These are phyloP conservation scores for Calycina herbarum DNA, from an alignment of 2,329 filamentous ascomycete genomes.

Conservation along the genomic window DNA sequence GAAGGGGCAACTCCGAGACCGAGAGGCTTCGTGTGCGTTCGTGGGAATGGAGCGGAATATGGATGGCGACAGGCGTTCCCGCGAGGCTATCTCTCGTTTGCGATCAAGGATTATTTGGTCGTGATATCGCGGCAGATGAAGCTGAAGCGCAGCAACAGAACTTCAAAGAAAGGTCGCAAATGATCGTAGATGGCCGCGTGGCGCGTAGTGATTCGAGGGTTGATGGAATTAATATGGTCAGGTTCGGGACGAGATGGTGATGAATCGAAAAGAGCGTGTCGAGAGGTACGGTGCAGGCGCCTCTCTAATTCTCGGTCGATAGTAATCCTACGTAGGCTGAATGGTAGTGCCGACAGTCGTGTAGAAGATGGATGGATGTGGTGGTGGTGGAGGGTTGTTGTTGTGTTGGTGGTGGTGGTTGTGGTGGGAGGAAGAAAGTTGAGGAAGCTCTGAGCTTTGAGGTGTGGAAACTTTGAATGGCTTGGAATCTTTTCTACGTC, in stretches of 20 bases:
- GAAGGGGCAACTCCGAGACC: constrained; percentile 36
- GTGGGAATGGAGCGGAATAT: constrained; percentile 13
- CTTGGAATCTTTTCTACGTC: constrained; percentile 5
- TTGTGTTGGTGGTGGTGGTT: constrained; percentile 5
- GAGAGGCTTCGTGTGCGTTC: constrained; percentile 18
- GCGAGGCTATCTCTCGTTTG: constrained; percentile 13
- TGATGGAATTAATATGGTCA: constrained; percentile 8
- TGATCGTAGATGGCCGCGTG: constrained; percentile 7
- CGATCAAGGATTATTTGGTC: not conserved
- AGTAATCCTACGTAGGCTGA: constrained; percentile 20
- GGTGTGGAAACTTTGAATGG: constrained; percentile 4
- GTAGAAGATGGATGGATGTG: constrained; percentile 11
- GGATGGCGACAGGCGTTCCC: constrained; percentile 8
- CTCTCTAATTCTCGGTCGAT: constrained; percentile 32
- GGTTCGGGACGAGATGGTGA: constrained; percentile 14
- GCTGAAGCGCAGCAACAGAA: not conserved
- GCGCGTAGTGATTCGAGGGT: constrained; percentile 2
- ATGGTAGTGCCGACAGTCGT: constrained; percentile 26
- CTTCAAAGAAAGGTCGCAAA: constrained; percentile 6
- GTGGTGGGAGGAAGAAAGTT: constrained; percentile 16
- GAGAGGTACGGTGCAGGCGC: constrained; percentile 40
- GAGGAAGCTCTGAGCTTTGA: constrained; percentile 6
- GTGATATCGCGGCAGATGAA: constrained; percentile 16
- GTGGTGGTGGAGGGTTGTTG: constrained; percentile 14
- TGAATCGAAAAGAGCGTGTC: constrained; percentile 33